Conservation (phyloP, 106 monocot species). For the Platanthera zijinensis region DNA sequence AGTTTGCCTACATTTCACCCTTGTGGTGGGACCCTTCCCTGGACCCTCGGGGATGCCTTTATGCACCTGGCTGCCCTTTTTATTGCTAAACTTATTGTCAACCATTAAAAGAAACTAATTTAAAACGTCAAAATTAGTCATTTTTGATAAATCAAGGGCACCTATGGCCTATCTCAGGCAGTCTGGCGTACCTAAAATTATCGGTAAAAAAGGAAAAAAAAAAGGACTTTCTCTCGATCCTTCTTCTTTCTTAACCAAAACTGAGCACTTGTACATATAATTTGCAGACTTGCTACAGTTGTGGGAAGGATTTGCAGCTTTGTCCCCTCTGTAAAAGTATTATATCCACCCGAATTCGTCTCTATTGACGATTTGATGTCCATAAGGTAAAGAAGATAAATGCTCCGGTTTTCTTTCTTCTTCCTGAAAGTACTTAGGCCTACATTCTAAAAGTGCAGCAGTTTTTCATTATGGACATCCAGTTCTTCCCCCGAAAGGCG, state of each 20-base stretch:
- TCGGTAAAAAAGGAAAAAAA: not conserved
- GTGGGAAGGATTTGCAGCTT: constrained; percentile 4
- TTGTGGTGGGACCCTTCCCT: too few relatives aligned
- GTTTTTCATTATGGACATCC: not conserved
- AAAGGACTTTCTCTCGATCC: not conserved
- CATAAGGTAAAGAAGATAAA: not conserved
- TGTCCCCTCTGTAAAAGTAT: constrained; percentile 1
- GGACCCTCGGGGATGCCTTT: too few relatives aligned
- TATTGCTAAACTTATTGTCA: too few relatives aligned
- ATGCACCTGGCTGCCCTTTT: too few relatives aligned
- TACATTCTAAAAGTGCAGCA: not conserved
- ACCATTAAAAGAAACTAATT: too few relatives aligned
- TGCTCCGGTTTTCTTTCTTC: not conserved
- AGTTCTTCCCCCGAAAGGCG: not conserved
- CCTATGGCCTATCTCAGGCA: too few relatives aligned
- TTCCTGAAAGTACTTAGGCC: not conserved
- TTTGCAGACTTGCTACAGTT: constrained; percentile 7
- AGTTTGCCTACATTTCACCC: too few relatives aligned
- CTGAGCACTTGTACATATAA: not conserved
- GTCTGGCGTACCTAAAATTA: not conserved
- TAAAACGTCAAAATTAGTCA: too few relatives aligned
- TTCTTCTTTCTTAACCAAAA: not conserved
- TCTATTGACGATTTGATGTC: not conserved
- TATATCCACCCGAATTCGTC: constrained; percentile 5
- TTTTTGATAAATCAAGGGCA: too few relatives aligned